Evolutionary conservation across 306 rosid species (phyloP), one percentile per base, ranked within the genome.

Genomic region (Dicorynia guianensis): DNA sequence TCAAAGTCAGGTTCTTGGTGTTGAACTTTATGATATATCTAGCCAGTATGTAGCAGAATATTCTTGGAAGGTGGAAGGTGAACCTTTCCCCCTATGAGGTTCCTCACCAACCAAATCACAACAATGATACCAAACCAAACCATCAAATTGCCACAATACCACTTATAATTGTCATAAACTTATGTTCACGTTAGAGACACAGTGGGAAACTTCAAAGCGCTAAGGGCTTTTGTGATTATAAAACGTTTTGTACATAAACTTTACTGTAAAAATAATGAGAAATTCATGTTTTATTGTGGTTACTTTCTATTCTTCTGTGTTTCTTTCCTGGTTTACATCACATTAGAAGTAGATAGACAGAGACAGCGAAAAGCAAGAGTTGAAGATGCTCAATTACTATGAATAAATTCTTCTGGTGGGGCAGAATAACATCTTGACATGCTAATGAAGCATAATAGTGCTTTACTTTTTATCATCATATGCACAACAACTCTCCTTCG

Each of bases 21-120:
- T 80, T 79, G 71, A 67, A 75, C 38, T 78, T 69, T 67, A 25
- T 25, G 30, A 25, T 25, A 25, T 25, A 75, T 57, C 44, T 53
- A 61, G 56, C 19, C 70, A 30, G 78, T 79, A 49, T 63, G 61
- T 49, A 65, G 52, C 74, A 69, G 65, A 82, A 62, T 69, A 68
- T 77, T 83, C 59, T 79, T 74, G 85, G 86, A 78, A 73, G 85
- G 76, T 81, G 67, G 80, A 69, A 59, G 65, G 71, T 78, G 75
- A 74, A 82, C 79, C 78, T 56, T 74, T 57, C 63, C 65, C 66
- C 74, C 55, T 72, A 68, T 71, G 71, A 84, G 83, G 78, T 76
- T 86, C 74, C 83, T 76, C 52, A 71, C 82, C 81, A 76, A 83
- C 90, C 85, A 81, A 80, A 82, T 33, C 19, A 79, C 35, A 50